phyloP scores from a whole-genome alignment of 305 asterid species.

The Coffea humblotiana region DNA sequence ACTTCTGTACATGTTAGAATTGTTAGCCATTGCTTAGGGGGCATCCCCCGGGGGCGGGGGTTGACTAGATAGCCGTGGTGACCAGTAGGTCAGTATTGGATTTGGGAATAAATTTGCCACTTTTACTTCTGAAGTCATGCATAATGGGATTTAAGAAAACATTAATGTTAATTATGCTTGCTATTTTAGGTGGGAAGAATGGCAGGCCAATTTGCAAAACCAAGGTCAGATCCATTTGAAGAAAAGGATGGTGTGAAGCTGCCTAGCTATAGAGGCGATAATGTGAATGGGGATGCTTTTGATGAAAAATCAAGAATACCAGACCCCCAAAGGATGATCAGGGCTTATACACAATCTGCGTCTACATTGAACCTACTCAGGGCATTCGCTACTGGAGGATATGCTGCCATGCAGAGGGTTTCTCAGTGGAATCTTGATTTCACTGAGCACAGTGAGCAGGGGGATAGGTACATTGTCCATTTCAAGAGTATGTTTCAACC shows the following conservation, averaged over 20 bases:
- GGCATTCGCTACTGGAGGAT: constrained; percentile 88
- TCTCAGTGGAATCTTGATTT: constrained; percentile 90
- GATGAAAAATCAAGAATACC: constrained; percentile 77
- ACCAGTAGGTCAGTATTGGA: not conserved
- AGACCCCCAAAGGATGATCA: constrained; percentile 78
- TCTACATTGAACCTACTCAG: constrained; percentile 82
- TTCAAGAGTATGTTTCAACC: not conserved
- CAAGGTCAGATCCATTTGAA: constrained; percentile 78
- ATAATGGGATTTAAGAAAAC: no score
- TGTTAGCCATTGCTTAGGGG: no score
- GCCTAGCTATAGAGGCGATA: constrained; percentile 90
- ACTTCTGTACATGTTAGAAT: no score
- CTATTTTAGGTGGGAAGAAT: constrained; percentile 73
- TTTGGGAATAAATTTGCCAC: not conserved
- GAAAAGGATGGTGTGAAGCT: constrained; percentile 84
- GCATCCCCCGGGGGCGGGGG: no score
- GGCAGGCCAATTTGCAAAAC: constrained; percentile 97
- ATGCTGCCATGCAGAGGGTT: constrained; percentile 94
- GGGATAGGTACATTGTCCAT: constrained; percentile 56
- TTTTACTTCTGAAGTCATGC: not conserved
- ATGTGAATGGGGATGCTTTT: constrained; percentile 77
- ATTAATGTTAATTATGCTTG: no score
- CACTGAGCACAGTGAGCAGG: constrained; percentile 81
- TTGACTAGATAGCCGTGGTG: not conserved
- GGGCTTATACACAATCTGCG: constrained; percentile 81